Evolutionary conservation across 164 flowering plant genomes (phyloP).

Genomic region (Chimonanthus praecox): DNA sequence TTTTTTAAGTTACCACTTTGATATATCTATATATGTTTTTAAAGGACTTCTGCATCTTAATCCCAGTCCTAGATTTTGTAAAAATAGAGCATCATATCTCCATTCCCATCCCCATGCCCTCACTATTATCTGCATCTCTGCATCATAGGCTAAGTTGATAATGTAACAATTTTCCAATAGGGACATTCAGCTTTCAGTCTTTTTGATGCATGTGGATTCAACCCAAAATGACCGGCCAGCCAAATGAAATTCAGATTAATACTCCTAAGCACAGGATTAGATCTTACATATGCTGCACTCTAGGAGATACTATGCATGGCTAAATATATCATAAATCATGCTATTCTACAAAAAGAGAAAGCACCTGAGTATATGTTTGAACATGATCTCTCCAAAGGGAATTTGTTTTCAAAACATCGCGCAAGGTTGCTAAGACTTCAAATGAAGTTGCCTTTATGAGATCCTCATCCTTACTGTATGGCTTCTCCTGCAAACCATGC

Average conservation of each 20-base stretch:
- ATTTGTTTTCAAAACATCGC: slow-evolving; percentile 82
- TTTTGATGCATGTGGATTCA: background rate
- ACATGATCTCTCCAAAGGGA: slow-evolving; percentile 97
- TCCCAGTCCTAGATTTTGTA: too few relatives aligned
- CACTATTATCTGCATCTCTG: too few relatives aligned
- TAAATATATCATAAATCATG: background rate
- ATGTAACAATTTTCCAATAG: too few relatives aligned
- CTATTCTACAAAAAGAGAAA: background rate
- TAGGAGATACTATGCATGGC: background rate
- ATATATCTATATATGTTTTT: too few relatives aligned
- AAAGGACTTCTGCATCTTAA: too few relatives aligned
- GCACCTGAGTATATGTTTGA: slow-evolving; percentile 78
- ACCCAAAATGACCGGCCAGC: background rate
- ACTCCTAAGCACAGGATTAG: background rate
- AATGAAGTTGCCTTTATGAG: slow-evolving; percentile 91
- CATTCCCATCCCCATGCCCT: too few relatives aligned
- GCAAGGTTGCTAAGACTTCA: slow-evolving; percentile 86
- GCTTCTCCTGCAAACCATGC: slow-evolving; percentile 54
- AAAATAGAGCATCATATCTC: too few relatives aligned
- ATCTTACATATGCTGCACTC: background rate
- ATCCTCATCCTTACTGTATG: slow-evolving; percentile 85
- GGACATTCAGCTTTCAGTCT: too few relatives aligned
- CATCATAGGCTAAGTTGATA: too few relatives aligned
- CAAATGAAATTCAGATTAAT: background rate
- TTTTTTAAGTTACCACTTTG: too few relatives aligned